Percentiles rank a stretch among this genome's conserved stretches.
Conservation (phyloP, 768 basidiomycete genomes). For the Amyloporia xantha region DNA sequence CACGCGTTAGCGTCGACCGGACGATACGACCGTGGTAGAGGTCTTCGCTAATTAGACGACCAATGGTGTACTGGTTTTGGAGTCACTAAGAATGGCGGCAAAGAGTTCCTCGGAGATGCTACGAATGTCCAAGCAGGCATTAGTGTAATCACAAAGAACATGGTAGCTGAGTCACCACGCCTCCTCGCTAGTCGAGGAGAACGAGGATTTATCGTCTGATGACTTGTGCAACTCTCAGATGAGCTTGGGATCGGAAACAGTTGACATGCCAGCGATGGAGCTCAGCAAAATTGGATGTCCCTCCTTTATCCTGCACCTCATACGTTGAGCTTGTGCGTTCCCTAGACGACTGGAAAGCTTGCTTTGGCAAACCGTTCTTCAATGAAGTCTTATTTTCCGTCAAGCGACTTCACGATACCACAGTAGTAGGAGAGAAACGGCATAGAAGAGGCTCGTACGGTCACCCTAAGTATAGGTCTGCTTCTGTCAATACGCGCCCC, state of each 20-base stretch:
- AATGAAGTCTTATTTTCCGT: slow-evolving; percentile 27
- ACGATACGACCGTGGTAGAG: slow-evolving; percentile 26
- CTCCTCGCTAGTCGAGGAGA: slow-evolving; percentile 24
- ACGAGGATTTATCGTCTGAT: slow-evolving; percentile 32
- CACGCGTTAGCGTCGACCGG: slow-evolving; percentile 28
- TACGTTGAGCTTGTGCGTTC: too few relatives aligned
- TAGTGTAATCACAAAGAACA: too few relatives aligned
- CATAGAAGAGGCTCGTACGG: slow-evolving; percentile 27
- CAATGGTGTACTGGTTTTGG: slow-evolving; percentile 33
- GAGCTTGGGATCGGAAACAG: slow-evolving; percentile 25
- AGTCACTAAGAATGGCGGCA: slow-evolving; percentile 10
- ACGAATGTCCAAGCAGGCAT: too few relatives aligned
- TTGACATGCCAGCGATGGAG: slow-evolving; percentile 30
- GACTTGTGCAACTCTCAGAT: slow-evolving; percentile 35
- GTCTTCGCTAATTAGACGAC: slow-evolving; percentile 22
- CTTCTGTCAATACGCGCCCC: too few relatives aligned
- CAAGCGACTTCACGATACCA: slow-evolving; percentile 26
- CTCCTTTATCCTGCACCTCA: slow-evolving; percentile 21
- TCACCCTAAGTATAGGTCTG: too few relatives aligned
- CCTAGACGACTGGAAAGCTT: not conserved
- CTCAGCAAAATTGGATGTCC: slow-evolving; percentile 26
- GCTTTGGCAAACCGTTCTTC: slow-evolving; percentile 31
- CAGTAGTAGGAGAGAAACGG: slow-evolving; percentile 29
- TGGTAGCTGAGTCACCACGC: slow-evolving; percentile 19
- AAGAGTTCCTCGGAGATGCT: too few relatives aligned